Conservation (phyloP, 2,329 filamentous ascomycete genomes). For the Hirsutella minnesotensis region DNA sequence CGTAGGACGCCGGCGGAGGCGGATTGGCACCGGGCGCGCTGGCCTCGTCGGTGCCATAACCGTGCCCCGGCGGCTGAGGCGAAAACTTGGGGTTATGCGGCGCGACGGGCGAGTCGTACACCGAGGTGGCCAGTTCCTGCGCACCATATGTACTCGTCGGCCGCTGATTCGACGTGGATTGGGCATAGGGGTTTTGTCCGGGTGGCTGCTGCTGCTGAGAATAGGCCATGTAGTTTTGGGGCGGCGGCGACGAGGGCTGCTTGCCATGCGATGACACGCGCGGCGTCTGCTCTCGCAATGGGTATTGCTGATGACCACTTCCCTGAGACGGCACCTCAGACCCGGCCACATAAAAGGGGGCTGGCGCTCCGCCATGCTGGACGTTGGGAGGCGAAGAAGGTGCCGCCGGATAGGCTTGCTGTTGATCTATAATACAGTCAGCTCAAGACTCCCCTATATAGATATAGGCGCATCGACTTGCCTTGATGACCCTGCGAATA, state of each 20-base stretch:
- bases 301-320: constrained; percentile 32
- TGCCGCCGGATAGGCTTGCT: constrained; percentile 33
- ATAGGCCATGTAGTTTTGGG: constrained; percentile 25
- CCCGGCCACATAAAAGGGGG: constrained; percentile 57
- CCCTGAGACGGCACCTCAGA: constrained; percentile 36
- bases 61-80: constrained; percentile 23
- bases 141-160: constrained; percentile 60
- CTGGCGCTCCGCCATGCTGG: constrained; percentile 37
- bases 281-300: constrained; percentile 39
- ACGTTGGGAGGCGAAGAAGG: constrained; percentile 36
- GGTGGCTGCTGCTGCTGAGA: constrained; percentile 16
- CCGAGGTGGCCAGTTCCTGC: constrained; percentile 67
- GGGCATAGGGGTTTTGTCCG: constrained; percentile 26
- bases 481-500: constrained; percentile 48
- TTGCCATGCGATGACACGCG: constrained; percentile 33
- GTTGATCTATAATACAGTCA: constrained; percentile 24
- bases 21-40: constrained; percentile 9
- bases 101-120: constrained; percentile 62
- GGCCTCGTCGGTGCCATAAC: background rate
- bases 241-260: constrained; percentile 38
- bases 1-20: constrained; percentile 15
- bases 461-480: constrained; percentile 7
- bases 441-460: background rate
- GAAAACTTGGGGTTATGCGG: constrained; percentile 33
- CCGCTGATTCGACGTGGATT: constrained; percentile 28